Evolutionary conservation across 2,329 filamentous ascomycete species (phyloP).

Genomic region (Alternaria novae-zelandiae): DNA sequence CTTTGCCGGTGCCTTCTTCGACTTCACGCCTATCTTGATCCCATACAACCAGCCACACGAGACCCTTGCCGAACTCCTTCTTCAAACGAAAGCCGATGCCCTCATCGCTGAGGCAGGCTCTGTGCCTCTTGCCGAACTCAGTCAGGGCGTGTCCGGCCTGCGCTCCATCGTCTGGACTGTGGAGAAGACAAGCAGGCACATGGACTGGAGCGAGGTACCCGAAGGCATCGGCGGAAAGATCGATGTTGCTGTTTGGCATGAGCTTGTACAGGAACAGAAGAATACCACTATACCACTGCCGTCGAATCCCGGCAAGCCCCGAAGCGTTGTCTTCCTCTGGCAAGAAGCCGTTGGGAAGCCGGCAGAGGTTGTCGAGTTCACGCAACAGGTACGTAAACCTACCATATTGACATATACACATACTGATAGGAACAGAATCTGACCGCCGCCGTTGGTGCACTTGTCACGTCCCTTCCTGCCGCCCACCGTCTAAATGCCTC

Average conservation of each 20-base stretch:
- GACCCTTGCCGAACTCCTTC: slow-evolving; percentile 73
- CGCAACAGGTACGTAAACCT: slow-evolving; percentile 61
- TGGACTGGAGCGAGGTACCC: slow-evolving; percentile 94
- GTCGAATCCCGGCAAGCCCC: slow-evolving; percentile 60
- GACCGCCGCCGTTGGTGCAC: slow-evolving; percentile 81
- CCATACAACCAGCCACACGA: slow-evolving; percentile 79
- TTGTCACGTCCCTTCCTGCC: slow-evolving; percentile 77
- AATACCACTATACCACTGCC: slow-evolving; percentile 68
- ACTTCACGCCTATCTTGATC: slow-evolving; percentile 81
- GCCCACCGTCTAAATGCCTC: slow-evolving; percentile 73
- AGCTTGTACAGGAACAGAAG: slow-evolving; percentile 73
- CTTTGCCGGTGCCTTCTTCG: slow-evolving; percentile 89
- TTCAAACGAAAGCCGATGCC: slow-evolving; percentile 76
- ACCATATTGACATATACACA: rapidly evolving
- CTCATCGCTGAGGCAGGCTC: slow-evolving; percentile 85
- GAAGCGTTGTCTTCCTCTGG: slow-evolving; percentile 70
- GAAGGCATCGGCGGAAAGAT: slow-evolving; percentile 75
- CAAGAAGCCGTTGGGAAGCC: slow-evolving; percentile 57
- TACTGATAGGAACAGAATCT: slow-evolving; percentile 65
- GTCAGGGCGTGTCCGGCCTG: slow-evolving; percentile 72
- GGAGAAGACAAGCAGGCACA: slow-evolving; percentile 85
- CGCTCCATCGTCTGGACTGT: slow-evolving; percentile 88
- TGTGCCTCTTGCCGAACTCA: slow-evolving; percentile 78
- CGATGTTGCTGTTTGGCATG: slow-evolving; percentile 90
- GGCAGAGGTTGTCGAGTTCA: slow-evolving; percentile 78